phyloP scores from a whole-genome alignment of 179 eudicot species.

The Gypsophila paniculata region DNA sequence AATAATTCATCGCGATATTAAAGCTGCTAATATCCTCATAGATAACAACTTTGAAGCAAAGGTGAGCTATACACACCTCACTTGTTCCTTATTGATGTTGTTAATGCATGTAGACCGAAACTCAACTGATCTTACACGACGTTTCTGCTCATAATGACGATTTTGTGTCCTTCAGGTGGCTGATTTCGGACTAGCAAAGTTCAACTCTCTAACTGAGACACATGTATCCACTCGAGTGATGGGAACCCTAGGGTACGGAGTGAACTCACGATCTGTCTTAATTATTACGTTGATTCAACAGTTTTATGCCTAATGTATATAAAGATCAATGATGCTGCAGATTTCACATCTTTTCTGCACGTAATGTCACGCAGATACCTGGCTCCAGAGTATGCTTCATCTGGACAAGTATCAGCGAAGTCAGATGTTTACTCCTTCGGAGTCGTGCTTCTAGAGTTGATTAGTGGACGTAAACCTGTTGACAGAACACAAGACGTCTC shows the following conservation, averaged over 20 bases:
- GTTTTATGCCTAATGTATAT: background rate
- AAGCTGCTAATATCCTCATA: conserved; percentile 78
- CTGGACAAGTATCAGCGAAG: conserved; percentile 76
- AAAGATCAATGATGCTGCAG: background rate
- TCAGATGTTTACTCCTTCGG: conserved; percentile 90
- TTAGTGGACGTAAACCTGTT: conserved; percentile 73
- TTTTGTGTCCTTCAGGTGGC: conserved; percentile 54
- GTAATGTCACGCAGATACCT: conserved; percentile 46
- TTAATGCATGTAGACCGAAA: background rate
- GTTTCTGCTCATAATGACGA: background rate
- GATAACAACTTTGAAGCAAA: conserved; percentile 80
- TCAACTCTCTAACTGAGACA: conserved; percentile 59
- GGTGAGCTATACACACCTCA: conserved; percentile 34
- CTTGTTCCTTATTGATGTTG: background rate
- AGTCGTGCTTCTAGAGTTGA: conserved; percentile 78
- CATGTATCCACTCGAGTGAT: conserved; percentile 78
- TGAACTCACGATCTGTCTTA: background rate
- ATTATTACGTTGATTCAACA: background rate
- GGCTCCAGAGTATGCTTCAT: conserved; percentile 81
- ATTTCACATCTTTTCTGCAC: background rate
- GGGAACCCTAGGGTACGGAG: conserved; percentile 84
- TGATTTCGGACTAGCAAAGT: conserved; percentile 88
- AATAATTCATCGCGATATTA: conserved; percentile 85
- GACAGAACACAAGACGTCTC: conserved; percentile 50
- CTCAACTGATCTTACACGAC: too few species aligned